These are phyloP conservation scores for Phoma sp. DNA, from an alignment of 2,329 filamentous ascomycete species.

Conservation along the genomic window DNA sequence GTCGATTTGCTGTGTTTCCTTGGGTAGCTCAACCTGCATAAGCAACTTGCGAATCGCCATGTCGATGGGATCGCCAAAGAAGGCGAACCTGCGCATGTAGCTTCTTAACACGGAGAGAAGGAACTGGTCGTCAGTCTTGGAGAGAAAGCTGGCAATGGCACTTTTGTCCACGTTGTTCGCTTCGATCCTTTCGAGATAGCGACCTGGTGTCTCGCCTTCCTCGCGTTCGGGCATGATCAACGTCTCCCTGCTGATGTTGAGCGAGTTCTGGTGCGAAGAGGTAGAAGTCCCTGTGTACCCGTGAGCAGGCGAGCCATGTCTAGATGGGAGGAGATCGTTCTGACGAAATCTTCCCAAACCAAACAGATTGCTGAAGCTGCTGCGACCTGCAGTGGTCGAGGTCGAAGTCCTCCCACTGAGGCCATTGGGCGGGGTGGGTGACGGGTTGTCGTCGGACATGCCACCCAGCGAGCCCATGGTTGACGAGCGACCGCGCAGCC, in stretches of 20 bases:
- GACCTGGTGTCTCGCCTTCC: conserved; percentile 88
- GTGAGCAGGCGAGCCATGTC: conserved; percentile 65
- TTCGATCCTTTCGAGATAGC: conserved; percentile 85
- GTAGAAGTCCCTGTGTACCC: conserved; percentile 73
- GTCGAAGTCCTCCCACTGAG: conserved; percentile 73
- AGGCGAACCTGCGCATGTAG: conserved; percentile 93
- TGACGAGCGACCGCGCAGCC: conserved; percentile 79
- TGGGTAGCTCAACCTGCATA: conserved; percentile 95
- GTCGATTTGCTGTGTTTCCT: conserved; percentile 98
- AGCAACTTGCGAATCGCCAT: conserved; percentile 96
- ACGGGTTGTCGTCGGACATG: conserved; percentile 73
- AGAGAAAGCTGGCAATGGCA: conserved; percentile 82
- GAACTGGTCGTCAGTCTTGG: conserved; percentile 86
- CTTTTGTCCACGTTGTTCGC: conserved; percentile 78
- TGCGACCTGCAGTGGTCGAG: conserved; percentile 83
- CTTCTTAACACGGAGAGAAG: conserved; percentile 84
- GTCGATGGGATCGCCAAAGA: conserved; percentile 96
- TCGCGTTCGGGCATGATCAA: conserved; percentile 76
- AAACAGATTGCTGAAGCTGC: conserved; percentile 91
- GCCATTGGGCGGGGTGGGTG: conserved; percentile 60
- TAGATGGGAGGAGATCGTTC: conserved; percentile 70
- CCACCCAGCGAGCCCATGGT: conserved; percentile 85
- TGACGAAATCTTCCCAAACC: conserved; percentile 79
- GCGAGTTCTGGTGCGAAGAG: conserved; percentile 81
- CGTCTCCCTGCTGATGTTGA: conserved; percentile 77